Conservation (phyloP, 2,329 filamentous ascomycete genomes). For the Nigrospora sphaerica region DNA sequence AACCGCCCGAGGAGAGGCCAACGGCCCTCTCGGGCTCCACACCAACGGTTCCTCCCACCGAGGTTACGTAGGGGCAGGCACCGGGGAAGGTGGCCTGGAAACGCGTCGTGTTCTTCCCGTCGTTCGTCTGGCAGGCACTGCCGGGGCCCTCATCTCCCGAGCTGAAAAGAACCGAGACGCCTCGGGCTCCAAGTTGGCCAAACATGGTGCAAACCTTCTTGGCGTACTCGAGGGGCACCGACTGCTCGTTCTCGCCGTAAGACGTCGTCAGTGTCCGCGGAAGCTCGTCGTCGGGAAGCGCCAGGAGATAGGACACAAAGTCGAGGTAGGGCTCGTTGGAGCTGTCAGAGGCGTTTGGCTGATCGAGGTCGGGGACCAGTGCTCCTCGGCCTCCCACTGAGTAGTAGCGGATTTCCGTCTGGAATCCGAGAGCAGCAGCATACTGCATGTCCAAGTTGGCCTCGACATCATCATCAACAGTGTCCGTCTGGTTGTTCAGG, state of each 20-base stretch:
- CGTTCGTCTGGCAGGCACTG: constrained; percentile 42
- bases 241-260: constrained; percentile 63
- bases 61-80: constrained; percentile 50
- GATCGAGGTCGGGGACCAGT: constrained; percentile 37
- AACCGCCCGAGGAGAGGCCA: constrained; percentile 44
- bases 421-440: constrained; percentile 41
- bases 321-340: constrained; percentile 19
- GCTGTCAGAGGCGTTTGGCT: constrained; percentile 12
- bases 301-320: constrained; percentile 15
- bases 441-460: constrained; percentile 54
- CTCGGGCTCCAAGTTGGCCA: constrained; percentile 58
- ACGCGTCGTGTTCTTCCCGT: constrained; percentile 41
- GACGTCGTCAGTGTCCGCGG: constrained; percentile 58
- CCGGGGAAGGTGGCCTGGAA: constrained; percentile 50
- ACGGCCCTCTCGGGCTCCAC: constrained; percentile 43
- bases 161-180: constrained; percentile 29
- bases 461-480: constrained; percentile 33
- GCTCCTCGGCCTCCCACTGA: constrained; percentile 48
- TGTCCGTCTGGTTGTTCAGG: constrained; percentile 36
- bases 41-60: constrained; percentile 49
- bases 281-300: constrained; percentile 33
- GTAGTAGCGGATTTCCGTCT: constrained; percentile 43
- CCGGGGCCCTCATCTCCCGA: constrained; percentile 21
- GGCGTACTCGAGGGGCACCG: constrained; percentile 53
- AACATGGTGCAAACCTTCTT: constrained; percentile 56